Conservation (phyloP, 768 basidiomycete species). For the Panaeolus papilionaceus region DNA sequence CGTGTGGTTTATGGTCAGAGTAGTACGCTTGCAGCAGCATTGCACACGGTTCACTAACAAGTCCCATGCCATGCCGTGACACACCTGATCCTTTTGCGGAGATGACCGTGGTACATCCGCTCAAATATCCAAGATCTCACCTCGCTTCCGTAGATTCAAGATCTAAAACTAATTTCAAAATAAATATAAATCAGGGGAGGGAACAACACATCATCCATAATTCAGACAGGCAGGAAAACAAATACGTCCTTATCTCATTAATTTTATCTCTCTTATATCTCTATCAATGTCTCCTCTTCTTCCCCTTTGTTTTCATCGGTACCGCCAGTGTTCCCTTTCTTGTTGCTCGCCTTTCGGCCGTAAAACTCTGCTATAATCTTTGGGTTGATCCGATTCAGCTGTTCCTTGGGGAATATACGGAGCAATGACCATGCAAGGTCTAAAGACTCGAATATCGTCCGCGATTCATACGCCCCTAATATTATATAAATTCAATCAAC, state of each 20-base stretch:
- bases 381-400: constrained; percentile 96
- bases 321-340: constrained; percentile 56
- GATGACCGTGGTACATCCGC: constrained; percentile 43
- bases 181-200: constrained; percentile 11
- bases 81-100: constrained; percentile 41
- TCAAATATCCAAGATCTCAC: constrained; percentile 19
- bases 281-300: constrained; percentile 51
- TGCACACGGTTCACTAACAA: constrained; percentile 13
- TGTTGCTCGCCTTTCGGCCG: constrained; percentile 79
- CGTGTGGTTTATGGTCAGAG: constrained; percentile 29
- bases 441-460: constrained; percentile 95
- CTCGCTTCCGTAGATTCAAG: constrained; percentile 21
- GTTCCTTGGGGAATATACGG: constrained; percentile 98
- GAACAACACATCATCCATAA: constrained; percentile 15
- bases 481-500: constrained; percentile 10
- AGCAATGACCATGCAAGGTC: constrained; percentile 97
- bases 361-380: constrained; percentile 97
- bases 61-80: constrained; percentile 39
- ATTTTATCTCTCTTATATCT: constrained; percentile 50
- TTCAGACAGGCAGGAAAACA: not conserved
- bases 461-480: constrained; percentile 90
- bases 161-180: not conserved
- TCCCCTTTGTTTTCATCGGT: constrained; percentile 50
- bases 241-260: constrained; percentile 14
- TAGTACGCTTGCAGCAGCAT: constrained; percentile 14